Percentiles rank a stretch among this genome's conserved stretches.
phyloP scores from a whole-genome alignment of 2,329 filamentous ascomycete genomes.

The Pyricularia pennisetigena region DNA sequence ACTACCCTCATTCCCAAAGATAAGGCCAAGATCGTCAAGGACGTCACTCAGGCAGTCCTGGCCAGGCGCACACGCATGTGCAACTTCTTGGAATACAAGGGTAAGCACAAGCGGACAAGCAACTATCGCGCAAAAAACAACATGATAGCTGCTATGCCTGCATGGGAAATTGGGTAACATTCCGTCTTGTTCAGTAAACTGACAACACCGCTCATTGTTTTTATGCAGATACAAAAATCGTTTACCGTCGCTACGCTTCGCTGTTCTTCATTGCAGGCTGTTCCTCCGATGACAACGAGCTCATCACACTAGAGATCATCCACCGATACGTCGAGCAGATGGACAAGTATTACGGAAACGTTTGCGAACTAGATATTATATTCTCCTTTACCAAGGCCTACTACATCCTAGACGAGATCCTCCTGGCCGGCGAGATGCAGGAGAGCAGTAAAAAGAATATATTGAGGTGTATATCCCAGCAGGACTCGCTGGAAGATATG shows the following conservation, averaged over 20 bases:
- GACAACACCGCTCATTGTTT: not conserved
- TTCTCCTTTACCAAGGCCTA: conserved; percentile 99
- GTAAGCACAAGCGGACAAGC: conserved; percentile 31
- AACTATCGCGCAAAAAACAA: not conserved
- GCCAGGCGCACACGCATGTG: conserved; percentile 97
- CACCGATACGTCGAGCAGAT: conserved; percentile 99
- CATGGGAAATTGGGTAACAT: not conserved
- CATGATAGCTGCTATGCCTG: not conserved
- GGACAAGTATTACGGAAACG: conserved; percentile 99
- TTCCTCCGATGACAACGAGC: conserved; percentile 93
- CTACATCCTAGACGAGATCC: conserved; percentile 94
- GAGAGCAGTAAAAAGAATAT: conserved; percentile 99
- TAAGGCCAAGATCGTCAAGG: conserved; percentile 99
- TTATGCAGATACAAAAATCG: conserved; percentile 81
- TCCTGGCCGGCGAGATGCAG: conserved; percentile 92
- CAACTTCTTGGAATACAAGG: conserved; percentile 99
- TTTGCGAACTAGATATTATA: conserved; percentile 98
- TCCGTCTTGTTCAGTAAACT: not conserved
- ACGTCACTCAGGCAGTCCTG: conserved; percentile 94
- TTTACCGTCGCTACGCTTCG: conserved; percentile 96
- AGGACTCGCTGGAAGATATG: conserved; percentile 97
- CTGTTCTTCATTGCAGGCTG: conserved; percentile 99
- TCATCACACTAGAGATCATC: conserved; percentile 97
- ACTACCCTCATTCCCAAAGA: conserved; percentile 94
- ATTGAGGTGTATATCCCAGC: conserved; percentile 86